Percentiles rank a stretch among this genome's conserved stretches.
These are phyloP conservation scores for Thielaviopsis populi DNA, from an alignment of 2,329 filamentous ascomycete genomes.

Conservation along the genomic window DNA sequence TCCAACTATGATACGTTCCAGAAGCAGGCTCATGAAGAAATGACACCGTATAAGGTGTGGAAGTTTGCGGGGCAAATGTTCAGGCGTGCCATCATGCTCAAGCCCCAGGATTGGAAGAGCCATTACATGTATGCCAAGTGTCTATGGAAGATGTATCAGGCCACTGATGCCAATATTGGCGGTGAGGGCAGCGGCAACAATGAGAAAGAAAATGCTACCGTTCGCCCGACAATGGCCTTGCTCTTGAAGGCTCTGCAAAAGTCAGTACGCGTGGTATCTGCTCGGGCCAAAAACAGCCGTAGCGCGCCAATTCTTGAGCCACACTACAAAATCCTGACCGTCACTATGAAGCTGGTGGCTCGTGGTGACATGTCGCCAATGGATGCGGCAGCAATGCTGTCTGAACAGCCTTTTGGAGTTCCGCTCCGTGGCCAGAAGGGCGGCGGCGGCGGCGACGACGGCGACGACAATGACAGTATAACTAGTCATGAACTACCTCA, in stretches of 20 bases:
- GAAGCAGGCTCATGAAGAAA: constrained; percentile 38
- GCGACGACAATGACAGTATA: not conserved
- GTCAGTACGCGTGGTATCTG: constrained; percentile 35
- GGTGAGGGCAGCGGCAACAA: constrained; percentile 15
- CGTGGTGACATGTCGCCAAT: constrained; percentile 33
- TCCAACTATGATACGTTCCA: constrained; percentile 37
- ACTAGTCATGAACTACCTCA: constrained; percentile 10
- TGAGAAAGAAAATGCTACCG: not conserved
- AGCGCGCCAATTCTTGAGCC: constrained; percentile 76
- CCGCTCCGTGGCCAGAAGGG: constrained; percentile 11
- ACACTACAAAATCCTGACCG: constrained; percentile 77
- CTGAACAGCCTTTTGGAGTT: constrained; percentile 39
- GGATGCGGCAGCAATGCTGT: constrained; percentile 37
- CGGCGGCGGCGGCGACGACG: constrained; percentile 25
- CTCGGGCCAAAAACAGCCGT: constrained; percentile 39
- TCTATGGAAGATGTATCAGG: constrained; percentile 49
- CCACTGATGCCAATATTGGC: constrained; percentile 30
- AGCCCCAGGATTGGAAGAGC: constrained; percentile 44
- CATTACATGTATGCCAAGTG: constrained; percentile 48
- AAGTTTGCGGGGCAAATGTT: constrained; percentile 44
- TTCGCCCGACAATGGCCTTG: constrained; percentile 26
- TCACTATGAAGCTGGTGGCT: constrained; percentile 66
- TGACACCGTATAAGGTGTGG: constrained; percentile 46
- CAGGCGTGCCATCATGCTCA: constrained; percentile 38
- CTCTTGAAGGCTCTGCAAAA: constrained; percentile 37